Conservation (phyloP, 306 rosid species). For the Glycine tomentella region DNA sequence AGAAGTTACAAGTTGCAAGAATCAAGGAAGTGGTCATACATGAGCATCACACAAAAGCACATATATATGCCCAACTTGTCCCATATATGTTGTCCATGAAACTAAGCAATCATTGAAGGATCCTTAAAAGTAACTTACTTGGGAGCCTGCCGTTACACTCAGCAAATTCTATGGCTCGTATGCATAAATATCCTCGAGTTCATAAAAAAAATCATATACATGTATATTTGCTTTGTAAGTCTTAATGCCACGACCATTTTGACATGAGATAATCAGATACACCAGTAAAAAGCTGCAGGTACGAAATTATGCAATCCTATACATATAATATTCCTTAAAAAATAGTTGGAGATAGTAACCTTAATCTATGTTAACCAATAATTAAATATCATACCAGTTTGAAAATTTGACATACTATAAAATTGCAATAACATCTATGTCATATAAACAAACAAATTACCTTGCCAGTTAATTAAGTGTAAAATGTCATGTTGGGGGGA, state of each 20-base stretch:
- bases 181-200: background rate
- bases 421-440: too few relatives aligned
- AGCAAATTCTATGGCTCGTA: conserved; percentile 4
- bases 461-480: background rate
- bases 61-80: background rate
- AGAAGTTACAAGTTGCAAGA: background rate
- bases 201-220: background rate
- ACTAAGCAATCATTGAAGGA: background rate
- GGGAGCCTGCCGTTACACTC: background rate
- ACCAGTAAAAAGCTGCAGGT: too few relatives aligned
- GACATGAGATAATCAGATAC: background rate
- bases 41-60: background rate
- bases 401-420: too few relatives aligned
- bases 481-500: background rate
- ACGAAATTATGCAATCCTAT: too few relatives aligned
- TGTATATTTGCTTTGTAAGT: background rate
- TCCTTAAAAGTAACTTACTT: background rate
- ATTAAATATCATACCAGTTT: too few relatives aligned
- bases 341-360: too few relatives aligned
- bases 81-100: background rate
- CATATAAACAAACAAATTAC: background rate
- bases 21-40: background rate
- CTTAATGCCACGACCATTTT: background rate
- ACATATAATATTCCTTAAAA: too few relatives aligned
- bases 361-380: too few relatives aligned